Percentiles rank a stretch among this genome's conserved stretches.
These are phyloP conservation scores for Suillus sp. DNA, from an alignment of 768 basidiomycete genomes.

Conservation along the genomic window DNA sequence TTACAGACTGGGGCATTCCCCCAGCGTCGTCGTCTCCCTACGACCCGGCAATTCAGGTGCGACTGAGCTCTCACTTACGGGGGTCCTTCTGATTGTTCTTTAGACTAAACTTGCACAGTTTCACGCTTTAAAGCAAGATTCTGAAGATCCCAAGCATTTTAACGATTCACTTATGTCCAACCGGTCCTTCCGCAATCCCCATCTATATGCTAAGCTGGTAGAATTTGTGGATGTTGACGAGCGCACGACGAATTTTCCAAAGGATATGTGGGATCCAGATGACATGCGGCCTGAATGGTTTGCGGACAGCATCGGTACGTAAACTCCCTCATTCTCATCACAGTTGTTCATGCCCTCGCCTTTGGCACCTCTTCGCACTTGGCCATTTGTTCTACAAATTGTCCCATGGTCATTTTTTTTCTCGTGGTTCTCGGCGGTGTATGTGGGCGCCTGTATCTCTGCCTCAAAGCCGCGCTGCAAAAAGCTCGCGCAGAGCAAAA, in stretches of 20 bases:
- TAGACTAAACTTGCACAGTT: slow-evolving; percentile 86
- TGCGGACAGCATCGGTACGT: slow-evolving; percentile 77
- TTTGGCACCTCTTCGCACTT: slow-evolving; percentile 10
- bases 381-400: slow-evolving; percentile 13
- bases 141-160: slow-evolving; percentile 77
- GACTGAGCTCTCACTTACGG: slow-evolving; percentile 13
- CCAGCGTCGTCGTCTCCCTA: slow-evolving; percentile 53
- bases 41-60: slow-evolving; percentile 65
- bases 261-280: slow-evolving; percentile 71
- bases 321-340: not conserved
- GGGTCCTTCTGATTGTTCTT: not conserved
- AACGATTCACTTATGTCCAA: slow-evolving; percentile 95
- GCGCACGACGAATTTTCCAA: slow-evolving; percentile 78
- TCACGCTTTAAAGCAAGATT: slow-evolving; percentile 65
- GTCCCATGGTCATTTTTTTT: not conserved
- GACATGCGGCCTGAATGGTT: slow-evolving; percentile 70
- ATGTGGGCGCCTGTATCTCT: not conserved
- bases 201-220: slow-evolving; percentile 93
- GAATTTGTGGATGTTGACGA: slow-evolving; percentile 94
- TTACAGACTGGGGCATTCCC: slow-evolving; percentile 80
- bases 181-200: slow-evolving; percentile 93
- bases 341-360: slow-evolving; percentile 9
- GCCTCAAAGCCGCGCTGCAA: slow-evolving; percentile 57
- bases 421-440: slow-evolving; percentile 5
- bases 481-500: slow-evolving; percentile 66